Conservation (phyloP, 2,329 filamentous ascomycete species). For the Penicillium sp. region DNA sequence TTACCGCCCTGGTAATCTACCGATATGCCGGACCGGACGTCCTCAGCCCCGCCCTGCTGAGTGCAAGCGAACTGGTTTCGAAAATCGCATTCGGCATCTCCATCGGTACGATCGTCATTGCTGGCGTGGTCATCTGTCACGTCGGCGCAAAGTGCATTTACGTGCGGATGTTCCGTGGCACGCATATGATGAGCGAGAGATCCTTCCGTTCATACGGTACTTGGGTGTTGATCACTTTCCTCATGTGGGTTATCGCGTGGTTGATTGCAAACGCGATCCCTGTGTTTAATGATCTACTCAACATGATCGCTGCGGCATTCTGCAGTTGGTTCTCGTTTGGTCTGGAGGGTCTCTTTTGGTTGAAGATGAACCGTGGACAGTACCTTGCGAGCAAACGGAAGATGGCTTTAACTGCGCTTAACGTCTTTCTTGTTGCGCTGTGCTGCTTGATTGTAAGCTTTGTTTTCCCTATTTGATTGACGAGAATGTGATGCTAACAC, state of each 20-base stretch:
- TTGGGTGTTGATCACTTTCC: conserved; percentile 59
- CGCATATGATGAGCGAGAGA: conserved; percentile 52
- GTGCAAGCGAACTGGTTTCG: conserved; percentile 55
- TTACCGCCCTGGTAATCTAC: conserved; percentile 69
- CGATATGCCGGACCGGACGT: conserved; percentile 63
- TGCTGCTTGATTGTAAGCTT: conserved; percentile 1
- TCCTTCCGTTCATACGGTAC: conserved; percentile 52
- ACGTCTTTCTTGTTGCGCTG: background rate
- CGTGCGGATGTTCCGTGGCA: conserved; percentile 60
- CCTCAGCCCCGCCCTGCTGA: conserved; percentile 64
- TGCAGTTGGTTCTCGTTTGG: conserved; percentile 6
- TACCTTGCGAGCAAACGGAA: conserved; percentile 18
- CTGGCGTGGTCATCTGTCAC: conserved; percentile 67
- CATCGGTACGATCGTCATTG: conserved; percentile 67
- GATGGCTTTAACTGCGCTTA: conserved; percentile 1
- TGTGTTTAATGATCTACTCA: conserved; percentile 65
- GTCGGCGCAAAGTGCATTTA: conserved; percentile 67
- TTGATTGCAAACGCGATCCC: conserved; percentile 69
- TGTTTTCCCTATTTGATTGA: too few relatives aligned
- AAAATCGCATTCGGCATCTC: conserved; percentile 68
- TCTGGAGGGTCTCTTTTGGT: conserved; percentile 32
- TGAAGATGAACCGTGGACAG: conserved; percentile 35
- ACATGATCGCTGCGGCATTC: conserved; percentile 50
- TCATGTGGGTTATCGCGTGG: conserved; percentile 61
- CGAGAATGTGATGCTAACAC: background rate